phyloP scores from a whole-genome alignment of 352 stramenopile genomes.

The Plasmopara muralis region DNA sequence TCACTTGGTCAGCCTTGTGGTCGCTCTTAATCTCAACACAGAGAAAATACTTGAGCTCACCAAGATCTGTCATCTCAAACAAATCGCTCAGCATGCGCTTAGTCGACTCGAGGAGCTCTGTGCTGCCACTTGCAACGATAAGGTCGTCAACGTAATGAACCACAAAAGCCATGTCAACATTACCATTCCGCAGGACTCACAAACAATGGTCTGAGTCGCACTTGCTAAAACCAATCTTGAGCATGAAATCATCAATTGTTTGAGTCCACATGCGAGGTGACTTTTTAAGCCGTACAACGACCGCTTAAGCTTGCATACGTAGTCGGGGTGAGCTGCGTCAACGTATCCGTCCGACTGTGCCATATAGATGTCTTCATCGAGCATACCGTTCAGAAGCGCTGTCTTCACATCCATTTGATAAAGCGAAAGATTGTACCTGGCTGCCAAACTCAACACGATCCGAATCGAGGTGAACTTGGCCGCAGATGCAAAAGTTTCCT shows the following conservation, averaged over 20 bases:
- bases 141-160: too few species aligned
- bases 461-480: neutral
- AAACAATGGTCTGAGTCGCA: neutral
- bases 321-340: neutral
- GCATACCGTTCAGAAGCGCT: neutral
- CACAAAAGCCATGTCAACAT: too few species aligned
- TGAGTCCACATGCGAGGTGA: neutral
- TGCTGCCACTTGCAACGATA: too few species aligned
- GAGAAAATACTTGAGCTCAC: too few species aligned
- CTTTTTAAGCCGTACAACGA: neutral
- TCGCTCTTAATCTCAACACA: too few species aligned
- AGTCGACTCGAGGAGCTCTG: too few species aligned
- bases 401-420: conserved; percentile 1
- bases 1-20: too few species aligned
- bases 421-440: neutral
- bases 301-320: neutral
- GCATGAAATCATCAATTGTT: neutral
- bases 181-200: too few species aligned
- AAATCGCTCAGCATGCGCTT: too few species aligned
- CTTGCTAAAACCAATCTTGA: too few species aligned
- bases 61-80: too few species aligned
- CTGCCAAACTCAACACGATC: neutral
- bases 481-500: neutral
- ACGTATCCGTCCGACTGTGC: neutral
- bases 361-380: neutral